A percentile compares a stretch with the other conserved stretches of the same genome.
These are phyloP conservation scores for Simplicillium sp. DNA, from an alignment of 2,329 filamentous ascomycete species.

Conservation along the genomic window DNA sequence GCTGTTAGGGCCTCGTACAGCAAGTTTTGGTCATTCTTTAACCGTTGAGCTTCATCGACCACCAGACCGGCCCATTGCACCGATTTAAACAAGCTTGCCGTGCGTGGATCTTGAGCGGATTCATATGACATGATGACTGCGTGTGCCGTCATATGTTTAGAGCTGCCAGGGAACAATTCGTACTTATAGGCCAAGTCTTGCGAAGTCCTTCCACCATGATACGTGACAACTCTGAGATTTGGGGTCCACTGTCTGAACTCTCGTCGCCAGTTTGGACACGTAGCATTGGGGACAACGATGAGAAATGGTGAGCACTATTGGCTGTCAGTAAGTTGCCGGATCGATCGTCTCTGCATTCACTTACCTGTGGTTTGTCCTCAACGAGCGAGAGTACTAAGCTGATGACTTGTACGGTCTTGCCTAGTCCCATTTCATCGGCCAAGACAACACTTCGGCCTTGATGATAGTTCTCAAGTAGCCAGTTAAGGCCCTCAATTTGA, in stretches of 20 bases:
- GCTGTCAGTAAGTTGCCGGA: background rate
- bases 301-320: slow-evolving; percentile 76
- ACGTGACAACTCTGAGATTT: slow-evolving; percentile 77
- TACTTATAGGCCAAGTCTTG: slow-evolving; percentile 71
- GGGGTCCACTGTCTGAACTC: slow-evolving; percentile 95
- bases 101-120: slow-evolving; percentile 65
- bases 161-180: slow-evolving; percentile 68
- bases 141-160: slow-evolving; percentile 69
- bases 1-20: slow-evolving; percentile 67
- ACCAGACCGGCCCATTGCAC: slow-evolving; percentile 82
- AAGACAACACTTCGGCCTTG: slow-evolving; percentile 76
- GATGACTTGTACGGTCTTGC: slow-evolving; percentile 93
- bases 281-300: slow-evolving; percentile 88
- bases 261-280: slow-evolving; percentile 93
- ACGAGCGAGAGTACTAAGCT: slow-evolving; percentile 68
- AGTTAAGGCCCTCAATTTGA: slow-evolving; percentile 87
- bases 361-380: slow-evolving; percentile 47
- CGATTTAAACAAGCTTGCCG: slow-evolving; percentile 53
- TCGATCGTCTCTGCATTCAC: background rate
- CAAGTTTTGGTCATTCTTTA: slow-evolving; percentile 85
- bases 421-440: slow-evolving; percentile 96
- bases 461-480: slow-evolving; percentile 88
- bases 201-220: slow-evolving; percentile 68
- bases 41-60: slow-evolving; percentile 87
- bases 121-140: slow-evolving; percentile 95